Evolutionary conservation across 202 grass and related monocot species (phyloP), one percentile per base, ranked within the genome.

Genomic region (Carex arenaria): DNA sequence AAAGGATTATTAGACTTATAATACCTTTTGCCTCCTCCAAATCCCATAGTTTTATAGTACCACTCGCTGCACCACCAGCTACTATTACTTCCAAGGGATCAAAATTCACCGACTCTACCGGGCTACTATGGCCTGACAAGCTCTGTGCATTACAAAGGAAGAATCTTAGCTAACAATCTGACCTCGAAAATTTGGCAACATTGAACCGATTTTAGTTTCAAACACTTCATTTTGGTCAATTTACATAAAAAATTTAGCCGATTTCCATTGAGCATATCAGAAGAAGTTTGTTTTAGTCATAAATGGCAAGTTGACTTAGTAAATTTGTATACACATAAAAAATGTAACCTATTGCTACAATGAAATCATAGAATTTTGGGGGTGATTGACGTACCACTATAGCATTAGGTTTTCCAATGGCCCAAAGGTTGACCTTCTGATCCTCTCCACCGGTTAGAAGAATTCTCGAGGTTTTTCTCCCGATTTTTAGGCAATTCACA

Each of bases 21-120:
- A 12, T 83, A 98, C 92, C 87, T 84, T 98, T 98, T 22, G 89
- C 87, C 73, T 98, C 95, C 63, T 91, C 85, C 40, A 92, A 66
- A 83, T 93, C 88, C 95, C 95, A 98, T 91, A 98, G 81, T 84
- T 98, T 98, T 86, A 98, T 95, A 38, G 92, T 93, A 65, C 95
- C 95, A 57, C 57, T 91, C 17, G 92, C 89, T 61, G 90, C 86
- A 84, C 95, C 95, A 47, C 90, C 95, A 66, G 89, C 92, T 84
- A 98, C 85, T 14, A 90, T 80, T 84, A 89, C 83, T 90, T 95
- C 95, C 63, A 89, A 93, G 70, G 84, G 94, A 83, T 98, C 95
- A 85, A 98, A 95, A 83, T 87, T 90, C 59, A 98, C 86, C 38
- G 89, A 93, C 61, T 98, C 95, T 83, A 98, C 90, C 66, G 90